phyloP scores from a whole-genome alignment of 2,329 filamentous ascomycete species.

The Fusarium dimerum region DNA sequence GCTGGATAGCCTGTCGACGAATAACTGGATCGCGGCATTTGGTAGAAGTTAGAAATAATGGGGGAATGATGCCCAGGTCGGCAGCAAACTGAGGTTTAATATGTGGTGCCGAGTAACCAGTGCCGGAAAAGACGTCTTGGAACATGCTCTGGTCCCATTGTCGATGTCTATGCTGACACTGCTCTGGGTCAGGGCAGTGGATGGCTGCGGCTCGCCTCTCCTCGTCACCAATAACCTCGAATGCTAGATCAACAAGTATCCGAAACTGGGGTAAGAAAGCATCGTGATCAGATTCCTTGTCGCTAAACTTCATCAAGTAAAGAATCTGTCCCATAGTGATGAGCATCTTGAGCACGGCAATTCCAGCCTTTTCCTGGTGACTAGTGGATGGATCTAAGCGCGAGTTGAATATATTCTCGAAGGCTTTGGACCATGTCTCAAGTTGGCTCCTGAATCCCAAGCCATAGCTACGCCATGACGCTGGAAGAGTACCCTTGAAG shows the following conservation, averaged over 20 bases:
- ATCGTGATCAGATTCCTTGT: slow-evolving; percentile 61
- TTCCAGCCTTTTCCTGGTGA: slow-evolving; percentile 59
- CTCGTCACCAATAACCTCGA: slow-evolving; percentile 61
- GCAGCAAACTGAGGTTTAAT: slow-evolving; percentile 65
- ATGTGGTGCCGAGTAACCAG: slow-evolving; percentile 48
- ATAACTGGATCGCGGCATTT: slow-evolving; percentile 61
- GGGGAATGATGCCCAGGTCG: slow-evolving; percentile 64
- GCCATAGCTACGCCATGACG: slow-evolving; percentile 49
- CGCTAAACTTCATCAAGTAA: slow-evolving; percentile 61
- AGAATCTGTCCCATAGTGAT: slow-evolving; percentile 59
- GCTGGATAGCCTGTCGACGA: slow-evolving; percentile 61
- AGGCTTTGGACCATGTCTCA: slow-evolving; percentile 56
- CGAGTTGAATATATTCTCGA: slow-evolving; percentile 54
- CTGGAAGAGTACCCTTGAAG: slow-evolving; percentile 54
- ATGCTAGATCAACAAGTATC: slow-evolving; percentile 56
- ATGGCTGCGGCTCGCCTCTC: slow-evolving; percentile 51
- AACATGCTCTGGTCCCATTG: slow-evolving; percentile 6
- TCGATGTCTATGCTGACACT: slow-evolving; percentile 43
- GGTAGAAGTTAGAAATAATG: slow-evolving; percentile 65
- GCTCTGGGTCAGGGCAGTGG: slow-evolving; percentile 45
- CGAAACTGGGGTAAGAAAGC: slow-evolving; percentile 52
- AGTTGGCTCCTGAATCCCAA: slow-evolving; percentile 51
- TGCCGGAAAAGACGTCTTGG: slow-evolving; percentile 39
- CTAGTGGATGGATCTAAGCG: slow-evolving; percentile 50
- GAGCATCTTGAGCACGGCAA: slow-evolving; percentile 63